These are phyloP conservation scores for Emergomyces africanus DNA, from an alignment of 2,329 filamentous ascomycete genomes.

Conservation along the genomic window DNA sequence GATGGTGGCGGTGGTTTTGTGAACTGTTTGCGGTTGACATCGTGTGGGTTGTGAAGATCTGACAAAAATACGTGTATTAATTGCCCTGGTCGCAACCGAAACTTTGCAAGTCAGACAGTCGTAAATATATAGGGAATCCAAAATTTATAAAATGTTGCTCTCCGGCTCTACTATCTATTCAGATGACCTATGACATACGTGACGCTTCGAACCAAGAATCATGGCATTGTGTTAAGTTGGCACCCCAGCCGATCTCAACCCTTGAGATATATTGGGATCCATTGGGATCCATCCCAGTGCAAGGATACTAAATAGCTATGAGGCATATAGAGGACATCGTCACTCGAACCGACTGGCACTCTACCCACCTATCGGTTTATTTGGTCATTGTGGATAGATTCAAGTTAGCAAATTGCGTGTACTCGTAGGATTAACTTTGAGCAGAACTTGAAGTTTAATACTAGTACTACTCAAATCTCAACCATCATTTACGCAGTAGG, in stretches of 20 bases:
- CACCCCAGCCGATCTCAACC: not conserved
- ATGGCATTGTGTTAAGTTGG: not conserved
- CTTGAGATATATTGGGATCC: not conserved
- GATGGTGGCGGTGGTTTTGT: not conserved
- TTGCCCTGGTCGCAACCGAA: not conserved
- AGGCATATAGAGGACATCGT: not conserved
- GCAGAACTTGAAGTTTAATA: not conserved
- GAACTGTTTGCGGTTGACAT: not conserved
- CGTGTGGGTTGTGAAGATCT: not conserved
- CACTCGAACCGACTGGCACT: not conserved
- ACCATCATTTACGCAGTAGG: too few species aligned
- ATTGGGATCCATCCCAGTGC: not conserved
- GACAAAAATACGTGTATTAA: not conserved
- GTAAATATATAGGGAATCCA: not conserved
- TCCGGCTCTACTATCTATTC: not conserved
- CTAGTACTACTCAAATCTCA: not conserved
- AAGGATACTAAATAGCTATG: not conserved
- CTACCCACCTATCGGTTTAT: not conserved
- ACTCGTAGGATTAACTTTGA: not conserved
- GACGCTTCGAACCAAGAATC: not conserved
- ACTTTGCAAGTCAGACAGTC: not conserved
- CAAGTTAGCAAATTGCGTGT: too few species aligned
- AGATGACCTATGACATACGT: constrained; percentile 2
- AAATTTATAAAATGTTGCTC: not conserved
- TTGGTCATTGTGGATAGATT: not conserved